These are phyloP conservation scores for Penicillium polonicum DNA, from an alignment of 2,329 filamentous ascomycete genomes.

Conservation along the genomic window DNA sequence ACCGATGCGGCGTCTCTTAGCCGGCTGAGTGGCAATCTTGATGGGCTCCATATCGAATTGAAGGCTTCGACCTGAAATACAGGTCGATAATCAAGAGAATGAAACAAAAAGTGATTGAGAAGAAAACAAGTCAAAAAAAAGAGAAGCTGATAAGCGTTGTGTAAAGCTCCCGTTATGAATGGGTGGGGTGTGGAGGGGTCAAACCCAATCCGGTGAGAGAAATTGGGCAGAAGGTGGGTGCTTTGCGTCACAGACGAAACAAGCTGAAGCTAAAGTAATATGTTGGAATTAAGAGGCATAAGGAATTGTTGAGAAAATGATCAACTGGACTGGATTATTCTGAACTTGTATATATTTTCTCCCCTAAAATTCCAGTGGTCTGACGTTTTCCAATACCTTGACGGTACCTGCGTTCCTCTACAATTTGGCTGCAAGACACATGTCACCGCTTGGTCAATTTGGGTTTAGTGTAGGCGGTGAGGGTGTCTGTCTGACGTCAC, in stretches of 20 bases:
- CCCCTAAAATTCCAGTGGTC: background rate
- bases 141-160: slow-evolving; percentile 6
- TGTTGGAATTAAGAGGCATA: slow-evolving; percentile 14
- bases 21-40: slow-evolving; percentile 35
- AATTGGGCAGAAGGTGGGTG: slow-evolving; percentile 33
- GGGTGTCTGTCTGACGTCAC: slow-evolving; percentile 3
- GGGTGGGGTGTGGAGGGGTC: slow-evolving; percentile 25
- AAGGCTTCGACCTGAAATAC: slow-evolving; percentile 9
- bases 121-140: slow-evolving; percentile 10
- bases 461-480: slow-evolving; percentile 13
- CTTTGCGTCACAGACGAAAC: slow-evolving; percentile 20
- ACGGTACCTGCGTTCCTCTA: slow-evolving; percentile 7
- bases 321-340: background rate
- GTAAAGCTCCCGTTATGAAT: slow-evolving; percentile 19
- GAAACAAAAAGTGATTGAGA: background rate
- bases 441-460: slow-evolving; percentile 9
- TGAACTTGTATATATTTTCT: background rate
- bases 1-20: slow-evolving; percentile 67
- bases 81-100: slow-evolving; percentile 15
- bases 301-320: background rate
- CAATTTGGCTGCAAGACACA: slow-evolving; percentile 1
- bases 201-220: slow-evolving; percentile 40
- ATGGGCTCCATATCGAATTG: slow-evolving; percentile 22
- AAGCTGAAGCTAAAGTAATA: slow-evolving; percentile 3
- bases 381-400: background rate